Conservation (phyloP, 164 flowering plant genomes). For the Vitis rupestris region DNA sequence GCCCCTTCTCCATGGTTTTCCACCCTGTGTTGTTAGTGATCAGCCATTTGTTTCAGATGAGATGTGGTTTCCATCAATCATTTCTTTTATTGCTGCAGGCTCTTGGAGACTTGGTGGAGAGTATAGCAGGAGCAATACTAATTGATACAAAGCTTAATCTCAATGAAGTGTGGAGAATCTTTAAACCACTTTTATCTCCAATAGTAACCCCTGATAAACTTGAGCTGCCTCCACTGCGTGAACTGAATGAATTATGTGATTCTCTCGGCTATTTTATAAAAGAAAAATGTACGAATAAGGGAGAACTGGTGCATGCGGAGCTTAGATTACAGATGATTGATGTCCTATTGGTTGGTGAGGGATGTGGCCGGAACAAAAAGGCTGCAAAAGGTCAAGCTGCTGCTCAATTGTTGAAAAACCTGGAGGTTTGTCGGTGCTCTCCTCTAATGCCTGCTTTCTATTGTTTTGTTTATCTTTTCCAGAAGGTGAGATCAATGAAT, state of each 20-base stretch:
- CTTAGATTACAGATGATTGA: slow-evolving; percentile 69
- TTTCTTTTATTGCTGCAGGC: slow-evolving; percentile 42
- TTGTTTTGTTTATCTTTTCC: not conserved
- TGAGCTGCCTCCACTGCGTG: slow-evolving; percentile 69
- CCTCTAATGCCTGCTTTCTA: not conserved
- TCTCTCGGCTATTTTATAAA: slow-evolving; percentile 69
- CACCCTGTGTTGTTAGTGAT: no score
- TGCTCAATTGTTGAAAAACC: slow-evolving; percentile 47
- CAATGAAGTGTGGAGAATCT: slow-evolving; percentile 77
- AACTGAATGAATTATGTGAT: slow-evolving; percentile 69
- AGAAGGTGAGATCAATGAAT: no score
- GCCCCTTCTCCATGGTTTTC: no score
- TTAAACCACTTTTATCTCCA: slow-evolving; percentile 76
- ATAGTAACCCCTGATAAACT: slow-evolving; percentile 89
- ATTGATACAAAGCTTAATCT: slow-evolving; percentile 67
- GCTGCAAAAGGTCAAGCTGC: slow-evolving; percentile 82
- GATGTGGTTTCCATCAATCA: not conserved
- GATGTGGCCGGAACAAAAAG: slow-evolving; percentile 50
- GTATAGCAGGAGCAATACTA: slow-evolving; percentile 86
- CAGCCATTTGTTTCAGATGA: not conserved
- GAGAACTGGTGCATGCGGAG: slow-evolving; percentile 51
- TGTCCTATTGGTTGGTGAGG: slow-evolving; percentile 51
- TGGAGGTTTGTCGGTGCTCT: slow-evolving; percentile 55
- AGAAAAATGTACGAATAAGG: slow-evolving; percentile 36
- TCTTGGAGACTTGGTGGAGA: slow-evolving; percentile 92